phyloP scores from a whole-genome alignment of 179 eudicot genomes.

The Beta lomatogona region DNA sequence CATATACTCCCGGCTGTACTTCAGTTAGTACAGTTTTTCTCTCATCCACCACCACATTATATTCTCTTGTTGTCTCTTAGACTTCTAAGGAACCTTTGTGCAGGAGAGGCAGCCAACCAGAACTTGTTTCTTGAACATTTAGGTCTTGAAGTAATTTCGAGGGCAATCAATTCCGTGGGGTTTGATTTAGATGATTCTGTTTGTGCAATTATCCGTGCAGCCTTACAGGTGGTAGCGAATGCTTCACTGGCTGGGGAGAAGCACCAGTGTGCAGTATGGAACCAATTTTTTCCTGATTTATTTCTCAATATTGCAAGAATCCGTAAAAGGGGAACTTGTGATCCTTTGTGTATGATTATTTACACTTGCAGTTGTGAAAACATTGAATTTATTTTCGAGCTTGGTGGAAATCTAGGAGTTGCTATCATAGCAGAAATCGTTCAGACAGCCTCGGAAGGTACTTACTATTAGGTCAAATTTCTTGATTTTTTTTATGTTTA shows the following conservation, averaged over 20 bases:
- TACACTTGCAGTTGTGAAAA: conserved; percentile 59
- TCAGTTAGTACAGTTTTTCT: conserved; percentile 44
- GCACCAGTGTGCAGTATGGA: conserved; percentile 64
- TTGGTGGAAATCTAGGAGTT: conserved; percentile 52
- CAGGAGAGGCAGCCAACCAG: conserved; percentile 67
- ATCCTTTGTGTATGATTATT: conserved; percentile 76
- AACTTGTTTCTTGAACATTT: conserved; percentile 53
- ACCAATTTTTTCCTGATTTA: conserved; percentile 43
- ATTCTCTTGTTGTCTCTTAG: conserved; percentile 55
- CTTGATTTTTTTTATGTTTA: neutral
- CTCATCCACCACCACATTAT: conserved; percentile 32
- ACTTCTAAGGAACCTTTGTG: conserved; percentile 83
- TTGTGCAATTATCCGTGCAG: conserved; percentile 49
- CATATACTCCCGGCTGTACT: conserved; percentile 44
- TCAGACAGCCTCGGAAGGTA: conserved; percentile 66
- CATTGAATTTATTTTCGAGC: conserved; percentile 35
- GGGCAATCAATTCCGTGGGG: conserved; percentile 31
- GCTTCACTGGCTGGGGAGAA: conserved; percentile 66
- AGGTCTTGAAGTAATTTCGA: conserved; percentile 52
- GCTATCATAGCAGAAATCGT: conserved; percentile 52
- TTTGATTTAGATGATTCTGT: conserved; percentile 38
- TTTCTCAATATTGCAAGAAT: conserved; percentile 56
- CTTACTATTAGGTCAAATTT: neutral
- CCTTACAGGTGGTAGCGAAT: conserved; percentile 79
- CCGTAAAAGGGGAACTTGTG: conserved; percentile 59